Base-by-base conservation (phyloP, 176 grass and related monocot species). In the Aegilops tauschii region DNA sequence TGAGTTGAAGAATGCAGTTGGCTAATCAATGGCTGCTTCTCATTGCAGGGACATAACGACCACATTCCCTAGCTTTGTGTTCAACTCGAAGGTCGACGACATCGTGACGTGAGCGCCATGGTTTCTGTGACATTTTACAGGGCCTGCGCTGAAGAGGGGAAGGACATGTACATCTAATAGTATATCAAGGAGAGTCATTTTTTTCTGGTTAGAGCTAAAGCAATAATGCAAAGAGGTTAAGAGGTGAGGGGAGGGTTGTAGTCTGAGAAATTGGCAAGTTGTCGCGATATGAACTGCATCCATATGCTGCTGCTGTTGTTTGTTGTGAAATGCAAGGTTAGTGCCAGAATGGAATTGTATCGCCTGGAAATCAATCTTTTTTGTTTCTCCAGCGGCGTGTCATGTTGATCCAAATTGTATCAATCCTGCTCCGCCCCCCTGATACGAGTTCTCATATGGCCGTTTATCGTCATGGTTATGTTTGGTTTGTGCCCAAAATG, bases 71-170 rank as follows among this genome's bases (percentile, higher is more conserved):
- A 97, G 89, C 86, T 97, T 97, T 83, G 93, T 92, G 20, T 95
- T 97, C 37, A 91, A 97, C 76, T 97, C 95, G 3, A 89, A 93
- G 86, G 95, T 97, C 6, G 95, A 97, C 5, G 95, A 97, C 68
- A 62, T 93, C 20, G 85, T 90, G 13, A 79, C 89, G 6, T 97
- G 82, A 97, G 25, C 9, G 36, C 0, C 4, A 23, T 11, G 9
- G 21, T 5, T 67, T 61, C 6, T 31, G 25, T 14, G 36, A 44
- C 20, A 27, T 14, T 14, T 69, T 69, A 45, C 61, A 30, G 58
- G 34, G 35, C 21, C 2, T 0, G 6, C 12, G 1, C 1, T 12
- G 4, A 28, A 4, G 9, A 1, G 14, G 4, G 49, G 49, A 50
- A 50, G 49, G 49, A 44, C 32, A 36, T 69, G 66, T 36, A 36